phyloP scores from a whole-genome alignment of 371 early-diverging fungal species.

The Apophysomyces trapeziformis region DNA sequence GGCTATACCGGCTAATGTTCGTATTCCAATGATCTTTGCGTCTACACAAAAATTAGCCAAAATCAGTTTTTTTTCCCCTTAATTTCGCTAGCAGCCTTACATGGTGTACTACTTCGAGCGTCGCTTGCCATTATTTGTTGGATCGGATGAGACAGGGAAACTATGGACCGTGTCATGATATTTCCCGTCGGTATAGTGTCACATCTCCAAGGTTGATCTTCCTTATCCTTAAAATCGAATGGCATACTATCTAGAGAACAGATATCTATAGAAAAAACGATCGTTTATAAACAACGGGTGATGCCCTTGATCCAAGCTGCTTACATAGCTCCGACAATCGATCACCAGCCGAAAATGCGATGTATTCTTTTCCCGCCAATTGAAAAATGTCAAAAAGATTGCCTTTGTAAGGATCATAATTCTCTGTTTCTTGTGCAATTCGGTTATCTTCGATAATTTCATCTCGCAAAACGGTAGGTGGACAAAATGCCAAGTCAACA shows the following conservation, averaged over 20 bases:
- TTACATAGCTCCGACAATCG: neutral
- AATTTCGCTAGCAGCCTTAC: neutral
- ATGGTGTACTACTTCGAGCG: neutral
- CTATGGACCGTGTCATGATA: neutral
- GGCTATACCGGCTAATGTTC: neutral
- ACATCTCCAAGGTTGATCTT: neutral
- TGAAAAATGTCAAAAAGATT: constrained; percentile 3
- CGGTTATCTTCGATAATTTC: neutral
- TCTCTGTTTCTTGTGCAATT: neutral
- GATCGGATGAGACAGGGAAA: neutral
- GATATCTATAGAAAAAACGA: neutral
- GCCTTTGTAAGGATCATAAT: constrained; percentile 1
- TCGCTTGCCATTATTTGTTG: neutral
- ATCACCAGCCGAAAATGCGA: neutral
- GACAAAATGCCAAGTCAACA: neutral
- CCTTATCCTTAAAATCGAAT: neutral
- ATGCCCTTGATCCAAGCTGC: neutral
- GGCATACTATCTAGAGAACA: neutral
- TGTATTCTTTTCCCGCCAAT: neutral
- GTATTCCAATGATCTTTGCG: neutral
- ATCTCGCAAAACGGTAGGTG: neutral
- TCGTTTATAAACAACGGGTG: too few species aligned
- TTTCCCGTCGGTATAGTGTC: neutral
- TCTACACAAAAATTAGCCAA: neutral
- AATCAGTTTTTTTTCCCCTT: neutral